Evolutionary conservation across 2,329 filamentous ascomycete genomes (phyloP).

Genomic region (Mollisiaceae sp.): DNA sequence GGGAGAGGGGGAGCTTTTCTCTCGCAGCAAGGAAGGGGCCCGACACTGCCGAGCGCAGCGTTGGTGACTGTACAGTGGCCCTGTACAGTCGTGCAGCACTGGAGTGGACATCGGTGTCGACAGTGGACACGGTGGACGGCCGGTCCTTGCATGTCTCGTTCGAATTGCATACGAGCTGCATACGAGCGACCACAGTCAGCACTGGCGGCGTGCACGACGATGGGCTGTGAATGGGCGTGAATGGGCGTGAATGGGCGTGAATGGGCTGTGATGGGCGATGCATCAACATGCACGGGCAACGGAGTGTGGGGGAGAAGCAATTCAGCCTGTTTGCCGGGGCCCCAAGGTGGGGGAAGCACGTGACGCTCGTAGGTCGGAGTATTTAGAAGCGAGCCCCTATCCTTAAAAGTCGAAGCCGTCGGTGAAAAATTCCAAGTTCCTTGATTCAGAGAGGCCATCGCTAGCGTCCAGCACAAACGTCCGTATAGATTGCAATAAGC

Average conservation of each 20-base stretch:
- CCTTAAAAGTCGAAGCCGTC: too few relatives aligned
- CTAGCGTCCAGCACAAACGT: neutral
- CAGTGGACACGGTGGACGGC: neutral
- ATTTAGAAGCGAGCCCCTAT: neutral
- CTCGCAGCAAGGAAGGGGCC: conserved; percentile 11
- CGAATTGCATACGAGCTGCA: conserved; percentile 28
- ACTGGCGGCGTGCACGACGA: neutral
- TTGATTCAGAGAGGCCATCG: neutral
- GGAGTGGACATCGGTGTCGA: too few relatives aligned
- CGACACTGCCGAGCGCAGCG: conserved; percentile 14
- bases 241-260: neutral
- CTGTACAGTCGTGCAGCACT: too few relatives aligned
- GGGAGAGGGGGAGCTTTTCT: conserved; percentile 9
- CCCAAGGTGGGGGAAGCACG: neutral
- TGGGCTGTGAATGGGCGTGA: neutral
- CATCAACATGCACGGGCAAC: too few relatives aligned
- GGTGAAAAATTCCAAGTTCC: neutral
- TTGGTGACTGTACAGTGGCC: too few relatives aligned
- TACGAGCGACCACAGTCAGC: conserved; percentile 5
- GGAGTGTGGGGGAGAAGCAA: neutral
- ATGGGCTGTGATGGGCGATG: neutral
- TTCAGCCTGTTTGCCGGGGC: neutral
- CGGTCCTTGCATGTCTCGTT: conserved; percentile 16
- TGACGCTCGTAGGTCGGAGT: neutral
- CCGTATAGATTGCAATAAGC: conserved; percentile 1